Evolutionary conservation across 441 rosid genomes (phyloP), one percentile per base, ranked within the genome.

Genomic region (Raphanus hybrid): DNA sequence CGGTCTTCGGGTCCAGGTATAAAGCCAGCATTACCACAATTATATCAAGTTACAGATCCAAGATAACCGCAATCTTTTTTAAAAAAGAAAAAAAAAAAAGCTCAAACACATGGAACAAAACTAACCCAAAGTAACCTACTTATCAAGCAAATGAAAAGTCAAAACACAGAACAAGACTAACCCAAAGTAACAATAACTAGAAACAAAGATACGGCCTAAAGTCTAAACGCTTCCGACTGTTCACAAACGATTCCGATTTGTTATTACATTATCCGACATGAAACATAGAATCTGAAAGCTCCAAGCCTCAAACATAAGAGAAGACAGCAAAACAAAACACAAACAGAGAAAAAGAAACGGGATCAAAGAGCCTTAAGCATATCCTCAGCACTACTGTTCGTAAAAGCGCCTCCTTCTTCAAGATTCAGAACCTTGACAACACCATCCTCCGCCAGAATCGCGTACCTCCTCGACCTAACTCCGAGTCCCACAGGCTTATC

Each of bases 401-500:
- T 92, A 69, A 93, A 93, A 32, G 97, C 94, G 2, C 55, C 55
- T 4, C 96, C 98, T 2, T 90, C 96, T 78, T 92, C 98, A 77
- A 93, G 83, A 66, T 90, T 92, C 65, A 90, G 81, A 20, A 90
- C 90, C 84, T 90, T 93, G 8, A 92, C 93, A 10, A 92, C 90
- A 8, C 98, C 94, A 69, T 91, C 89, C 39, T 91, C 96, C 0
- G 92, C 96, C 69, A 93, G 73, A 11, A 93, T 82, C 32, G 97
- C 86, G 63, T 89, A 94, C 75, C 96, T 90, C 69, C 97, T 52
- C 10, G 97, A 93, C 89, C 98, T 81, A 34, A 91, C 86, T 1
- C 97, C 94, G 3, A 93, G 84, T 23, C 98, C 98, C 16, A 91
- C 76, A 0, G 95, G 93, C 79, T 91, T 82, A 73, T 93, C 57